These are phyloP conservation scores for Botrytis elliptica DNA, from an alignment of 2,329 filamentous ascomycete species.

Conservation along the genomic window DNA sequence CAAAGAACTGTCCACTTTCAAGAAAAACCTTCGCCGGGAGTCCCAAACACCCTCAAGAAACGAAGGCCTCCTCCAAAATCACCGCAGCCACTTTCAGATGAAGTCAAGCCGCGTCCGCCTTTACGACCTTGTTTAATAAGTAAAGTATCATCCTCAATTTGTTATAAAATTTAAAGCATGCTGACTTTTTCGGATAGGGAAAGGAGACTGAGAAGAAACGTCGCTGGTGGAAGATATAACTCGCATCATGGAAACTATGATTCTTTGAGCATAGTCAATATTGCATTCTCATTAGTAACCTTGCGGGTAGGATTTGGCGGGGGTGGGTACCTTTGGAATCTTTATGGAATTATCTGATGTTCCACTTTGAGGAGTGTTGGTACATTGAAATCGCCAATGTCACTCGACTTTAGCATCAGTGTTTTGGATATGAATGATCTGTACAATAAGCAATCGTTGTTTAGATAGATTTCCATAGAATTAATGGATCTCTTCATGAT, in stretches of 20 bases:
- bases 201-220: neutral
- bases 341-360: too few relatives aligned
- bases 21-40: neutral
- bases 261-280: too few relatives aligned
- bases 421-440: neutral
- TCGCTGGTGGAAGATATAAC: neutral
- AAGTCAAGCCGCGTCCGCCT: accelerated
- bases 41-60: neutral
- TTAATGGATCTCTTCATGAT: neutral
- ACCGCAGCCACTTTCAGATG: neutral
- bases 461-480: neutral
- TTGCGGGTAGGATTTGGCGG: accelerated
- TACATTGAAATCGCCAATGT: neutral
- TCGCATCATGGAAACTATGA: accelerated
- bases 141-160: neutral
- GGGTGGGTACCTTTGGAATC: neutral
- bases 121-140: neutral
- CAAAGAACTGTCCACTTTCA: neutral
- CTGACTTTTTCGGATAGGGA: neutral
- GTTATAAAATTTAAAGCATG: neutral
- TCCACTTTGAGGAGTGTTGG: neutral
- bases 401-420: neutral
- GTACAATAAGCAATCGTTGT: neutral
- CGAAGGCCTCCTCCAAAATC: neutral
- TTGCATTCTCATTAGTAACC: neutral